A percentile compares a stretch with the other conserved stretches of the same genome.
Evolutionary conservation across 1,284 basidiomycete genomes (phyloP).

Genomic region (Trichosporon inkin): DNA sequence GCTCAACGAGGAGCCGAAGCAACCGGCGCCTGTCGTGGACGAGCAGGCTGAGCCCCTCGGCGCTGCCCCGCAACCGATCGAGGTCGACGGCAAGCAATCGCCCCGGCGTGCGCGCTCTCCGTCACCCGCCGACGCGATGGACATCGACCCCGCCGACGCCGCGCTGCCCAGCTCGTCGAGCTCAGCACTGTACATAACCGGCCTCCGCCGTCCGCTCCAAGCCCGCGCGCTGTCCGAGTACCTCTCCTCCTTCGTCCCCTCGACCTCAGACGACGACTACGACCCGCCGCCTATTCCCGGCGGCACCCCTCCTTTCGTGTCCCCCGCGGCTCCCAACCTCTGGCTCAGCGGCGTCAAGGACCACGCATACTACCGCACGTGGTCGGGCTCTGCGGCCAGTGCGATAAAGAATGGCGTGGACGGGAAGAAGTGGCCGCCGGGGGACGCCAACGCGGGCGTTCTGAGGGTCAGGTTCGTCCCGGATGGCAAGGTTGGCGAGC

Average conservation of each 20-base stretch:
- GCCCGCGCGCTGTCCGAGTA: slow-evolving; percentile 18
- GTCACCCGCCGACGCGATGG: background rate
- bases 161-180: slow-evolving; percentile 31
- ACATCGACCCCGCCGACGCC: slow-evolving; percentile 11
- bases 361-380: slow-evolving; percentile 36
- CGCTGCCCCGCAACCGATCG: background rate
- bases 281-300: slow-evolving; percentile 22
- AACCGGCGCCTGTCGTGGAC: background rate
- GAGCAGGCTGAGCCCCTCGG: background rate
- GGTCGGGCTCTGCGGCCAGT: background rate
- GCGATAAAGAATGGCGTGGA: background rate
- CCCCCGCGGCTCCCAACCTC: slow-evolving; percentile 31
- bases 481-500: background rate
- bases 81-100: background rate
- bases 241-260: background rate
- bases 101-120: background rate
- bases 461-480: background rate
- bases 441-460: background rate
- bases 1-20: background rate
- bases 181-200: slow-evolving; percentile 43
- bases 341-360: slow-evolving; percentile 48
- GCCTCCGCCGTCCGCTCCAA: slow-evolving; percentile 46
- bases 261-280: background rate
- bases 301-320: slow-evolving; percentile 29
- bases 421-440: background rate